Evolutionary conservation across 2,329 filamentous ascomycete genomes (phyloP), one percentile per base, ranked within the genome.

Genomic region (Exophiala bonariae): DNA sequence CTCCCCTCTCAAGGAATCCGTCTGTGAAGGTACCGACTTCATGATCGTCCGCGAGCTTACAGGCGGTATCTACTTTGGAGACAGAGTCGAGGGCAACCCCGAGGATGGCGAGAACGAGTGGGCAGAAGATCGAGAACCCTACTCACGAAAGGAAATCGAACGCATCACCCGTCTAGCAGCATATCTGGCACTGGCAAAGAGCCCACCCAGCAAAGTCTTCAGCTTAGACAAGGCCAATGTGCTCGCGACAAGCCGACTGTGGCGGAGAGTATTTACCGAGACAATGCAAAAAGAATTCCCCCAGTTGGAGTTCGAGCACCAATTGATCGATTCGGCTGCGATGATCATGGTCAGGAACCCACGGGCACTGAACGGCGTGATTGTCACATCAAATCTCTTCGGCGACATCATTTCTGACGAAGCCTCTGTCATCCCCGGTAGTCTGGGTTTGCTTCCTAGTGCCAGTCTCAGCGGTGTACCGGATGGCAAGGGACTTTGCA

Each of bases 291-390:
- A 85, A 57, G 92, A 96, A 76, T 97, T 95, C 74, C 90, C 92
- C 2, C 82, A 92, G 66, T 72, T 96, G 36, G 81, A 87, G 74
- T 73, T 95, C 34, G 82, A 84, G 57, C 92, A 96, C 68, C 91
- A 97, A 67, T 80, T 97, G 41, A 96, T 97, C 65, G 92, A 97
- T 73, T 89, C 83, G 47, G 92, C 92, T n/a, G 92, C 92, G 57
- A 96, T 97, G 91, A 76, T 96, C 60, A 89, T 97, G 86, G 81
- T 97, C 64, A 96, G 95, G 84, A 92, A 91, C 71, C 92, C 92
- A 8, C 78, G 85, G 9, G 81, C 83, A 17, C 77, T 97, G 43
- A 97, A 96, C 67, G 93, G 92, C 44, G 83, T 97, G 28, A 81
- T 97, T 37, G 84, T 97, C 55, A 95, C 91, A 10, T 91, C 86